These are phyloP conservation scores for Chytriomyces sp. DNA, from an alignment of 192 early-diverging fungal species.

Conservation along the genomic window DNA sequence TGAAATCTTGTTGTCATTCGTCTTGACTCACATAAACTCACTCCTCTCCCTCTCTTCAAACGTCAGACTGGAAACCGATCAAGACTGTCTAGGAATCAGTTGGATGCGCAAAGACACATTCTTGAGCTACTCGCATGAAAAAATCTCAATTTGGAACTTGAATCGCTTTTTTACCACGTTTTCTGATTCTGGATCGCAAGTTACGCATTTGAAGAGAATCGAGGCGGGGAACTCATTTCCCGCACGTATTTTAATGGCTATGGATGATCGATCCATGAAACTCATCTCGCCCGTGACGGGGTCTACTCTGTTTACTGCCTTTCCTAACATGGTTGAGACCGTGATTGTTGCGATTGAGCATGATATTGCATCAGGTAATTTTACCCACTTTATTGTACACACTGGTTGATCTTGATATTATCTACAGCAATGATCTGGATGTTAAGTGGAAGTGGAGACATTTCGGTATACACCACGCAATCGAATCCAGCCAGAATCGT, in stretches of 20 bases:
- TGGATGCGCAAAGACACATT: constrained; percentile 57
- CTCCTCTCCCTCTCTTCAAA: not conserved
- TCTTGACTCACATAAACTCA: not conserved
- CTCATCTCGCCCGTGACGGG: constrained; percentile 55
- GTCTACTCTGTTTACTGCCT: constrained; percentile 48
- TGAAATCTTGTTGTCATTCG: not conserved
- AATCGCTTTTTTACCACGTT: constrained; percentile 55
- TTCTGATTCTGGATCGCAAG: constrained; percentile 19
- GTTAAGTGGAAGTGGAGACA: constrained; percentile 43
- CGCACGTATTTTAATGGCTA: constrained; percentile 47
- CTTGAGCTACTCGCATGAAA: constrained; percentile 45
- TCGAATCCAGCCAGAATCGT: constrained; percentile 53
- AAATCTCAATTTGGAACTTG: constrained; percentile 52
- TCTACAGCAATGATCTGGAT: constrained; percentile 39
- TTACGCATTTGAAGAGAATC: constrained; percentile 34
- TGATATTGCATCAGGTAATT: constrained; percentile 47
- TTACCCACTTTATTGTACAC: not conserved
- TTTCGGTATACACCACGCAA: constrained; percentile 49
- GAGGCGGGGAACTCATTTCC: constrained; percentile 29
- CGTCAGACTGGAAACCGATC: constrained; percentile 46
- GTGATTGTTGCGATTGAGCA: constrained; percentile 43
- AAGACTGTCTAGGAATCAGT: constrained; percentile 53
- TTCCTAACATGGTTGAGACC: constrained; percentile 54
- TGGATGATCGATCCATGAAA: constrained; percentile 49
- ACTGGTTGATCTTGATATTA: constrained; percentile 19